Evolutionary conservation across 305 asterid species (phyloP), one percentile per base, ranked within the genome.

Genomic region (Rubia peregrina): DNA sequence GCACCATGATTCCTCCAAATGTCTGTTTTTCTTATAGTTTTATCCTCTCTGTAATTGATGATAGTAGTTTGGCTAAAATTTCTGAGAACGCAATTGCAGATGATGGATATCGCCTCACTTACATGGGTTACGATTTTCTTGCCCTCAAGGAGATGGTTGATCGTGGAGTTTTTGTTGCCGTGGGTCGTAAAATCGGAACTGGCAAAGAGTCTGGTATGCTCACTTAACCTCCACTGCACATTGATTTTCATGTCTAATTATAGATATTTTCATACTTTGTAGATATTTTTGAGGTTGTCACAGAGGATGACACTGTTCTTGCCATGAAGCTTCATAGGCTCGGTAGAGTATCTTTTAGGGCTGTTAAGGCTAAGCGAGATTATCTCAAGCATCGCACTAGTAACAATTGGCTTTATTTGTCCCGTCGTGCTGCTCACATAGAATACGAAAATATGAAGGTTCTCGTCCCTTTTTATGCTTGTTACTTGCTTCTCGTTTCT

Each of bases 401-500:
- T 84, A 89, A 56, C 67, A 93, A 65, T 81, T 90, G 97, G 98
- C 87, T 93, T 59, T 93, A 90, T 85, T 79, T 88, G 78, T 93
- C 98, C 4, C 85, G 98, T 40, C 95, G 90, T 70, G 98, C 97
- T 77, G 97, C 97, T n/a, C 95, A 86, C 71, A 93, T 89, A 73
- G 98, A 93, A 80, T 90, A 82, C 78, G 90, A 95, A 71, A 90
- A 90, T 81, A 90, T 90, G 98, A 90, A 90, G 98, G 97, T 89
- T 61, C 67, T 19, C 30, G 17, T 64, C 24, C 11, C 53, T 7
- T 6, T 62, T 12, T 26, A 26, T 11, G 6, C 51, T 49, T 56
- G 55, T 17, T 49, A 13, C 2, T 38, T 38, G 53, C 33, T 51
- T 57, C 68, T 63, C 17, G 14, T 44, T 41, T 21, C 13, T 17